These are phyloP conservation scores for Mixia osmundae DNA, from an alignment of 1,284 basidiomycete genomes.

Conservation along the genomic window DNA sequence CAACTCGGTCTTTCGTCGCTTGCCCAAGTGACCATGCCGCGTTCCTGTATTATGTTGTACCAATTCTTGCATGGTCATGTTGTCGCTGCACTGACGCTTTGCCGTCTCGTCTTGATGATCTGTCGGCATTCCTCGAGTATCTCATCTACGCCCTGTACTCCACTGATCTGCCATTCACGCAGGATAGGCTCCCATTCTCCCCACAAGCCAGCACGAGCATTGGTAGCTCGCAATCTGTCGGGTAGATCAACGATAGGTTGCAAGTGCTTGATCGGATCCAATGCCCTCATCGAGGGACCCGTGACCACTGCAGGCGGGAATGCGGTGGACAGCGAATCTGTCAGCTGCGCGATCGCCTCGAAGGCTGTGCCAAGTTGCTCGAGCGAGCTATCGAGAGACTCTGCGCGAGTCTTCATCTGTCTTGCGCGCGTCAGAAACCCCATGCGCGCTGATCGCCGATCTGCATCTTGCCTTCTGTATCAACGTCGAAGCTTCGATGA, in stretches of 20 bases:
- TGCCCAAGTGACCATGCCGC: too few species aligned
- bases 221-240: slow-evolving; percentile 1
- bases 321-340: slow-evolving; percentile 33
- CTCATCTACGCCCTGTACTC: slow-evolving; percentile 13
- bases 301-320: slow-evolving; percentile 12
- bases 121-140: slow-evolving; percentile 14
- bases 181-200: slow-evolving; percentile 16
- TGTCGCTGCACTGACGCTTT: slow-evolving; percentile 2
- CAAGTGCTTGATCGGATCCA: slow-evolving; percentile 11
- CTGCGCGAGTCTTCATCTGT: slow-evolving; percentile 62
- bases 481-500: slow-evolving; percentile 65
- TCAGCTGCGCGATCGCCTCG: slow-evolving; percentile 55
- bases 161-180: slow-evolving; percentile 13
- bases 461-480: slow-evolving; percentile 42
- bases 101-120: slow-evolving; percentile 8
- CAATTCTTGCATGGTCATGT: too few species aligned
- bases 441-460: background rate
- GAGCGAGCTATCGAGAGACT: slow-evolving; percentile 54
- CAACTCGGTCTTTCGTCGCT: too few species aligned
- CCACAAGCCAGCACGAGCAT: slow-evolving; percentile 12
- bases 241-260: slow-evolving; percentile 8
- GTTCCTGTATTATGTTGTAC: too few species aligned
- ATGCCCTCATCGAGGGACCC: slow-evolving; percentile 1
- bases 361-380: slow-evolving; percentile 53
- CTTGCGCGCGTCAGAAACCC: background rate